Conservation (phyloP, 148 eudicot species). For the Rhododendron ferrugineum region DNA sequence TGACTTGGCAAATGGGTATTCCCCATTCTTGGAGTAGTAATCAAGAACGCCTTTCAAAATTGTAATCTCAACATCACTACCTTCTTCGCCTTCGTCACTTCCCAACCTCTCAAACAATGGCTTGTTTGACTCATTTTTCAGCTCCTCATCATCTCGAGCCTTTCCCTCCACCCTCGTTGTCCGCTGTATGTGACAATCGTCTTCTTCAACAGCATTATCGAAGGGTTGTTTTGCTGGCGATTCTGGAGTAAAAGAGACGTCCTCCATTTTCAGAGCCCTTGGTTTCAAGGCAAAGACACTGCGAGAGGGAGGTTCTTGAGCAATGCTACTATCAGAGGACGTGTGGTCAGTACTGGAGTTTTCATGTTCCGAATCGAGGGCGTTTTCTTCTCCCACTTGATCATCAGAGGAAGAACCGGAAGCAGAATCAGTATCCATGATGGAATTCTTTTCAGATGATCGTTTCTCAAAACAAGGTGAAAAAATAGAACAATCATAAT, state of each 20-base stretch:
- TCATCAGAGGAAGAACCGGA: neutral
- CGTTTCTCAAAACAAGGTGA: neutral
- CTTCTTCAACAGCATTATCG: neutral
- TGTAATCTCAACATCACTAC: neutral
- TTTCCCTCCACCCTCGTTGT: too few relatives aligned
- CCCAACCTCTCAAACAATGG: neutral
- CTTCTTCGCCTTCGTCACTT: neutral
- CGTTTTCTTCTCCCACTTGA: too few relatives aligned
- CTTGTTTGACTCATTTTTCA: neutral
- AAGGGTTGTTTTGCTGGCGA: neutral
- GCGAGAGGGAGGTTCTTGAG: neutral
- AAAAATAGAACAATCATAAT: neutral
- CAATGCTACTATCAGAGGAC: neutral
- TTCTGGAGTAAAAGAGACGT: neutral
- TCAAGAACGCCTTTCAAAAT: neutral
- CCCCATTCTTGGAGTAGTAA: conserved; percentile 6
- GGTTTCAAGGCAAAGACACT: neutral
- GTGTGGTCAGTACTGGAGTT: neutral
- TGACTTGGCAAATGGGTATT: neutral
- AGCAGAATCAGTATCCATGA: neutral
- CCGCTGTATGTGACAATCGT: too few relatives aligned
- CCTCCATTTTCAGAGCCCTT: neutral
- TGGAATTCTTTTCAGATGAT: neutral
- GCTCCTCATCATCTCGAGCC: neutral
- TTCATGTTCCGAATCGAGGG: neutral